Percentiles rank a stretch among this genome's conserved stretches.
Conservation (phyloP, 805 yeast genomes). For the Hanseniaspora meyeri region DNA sequence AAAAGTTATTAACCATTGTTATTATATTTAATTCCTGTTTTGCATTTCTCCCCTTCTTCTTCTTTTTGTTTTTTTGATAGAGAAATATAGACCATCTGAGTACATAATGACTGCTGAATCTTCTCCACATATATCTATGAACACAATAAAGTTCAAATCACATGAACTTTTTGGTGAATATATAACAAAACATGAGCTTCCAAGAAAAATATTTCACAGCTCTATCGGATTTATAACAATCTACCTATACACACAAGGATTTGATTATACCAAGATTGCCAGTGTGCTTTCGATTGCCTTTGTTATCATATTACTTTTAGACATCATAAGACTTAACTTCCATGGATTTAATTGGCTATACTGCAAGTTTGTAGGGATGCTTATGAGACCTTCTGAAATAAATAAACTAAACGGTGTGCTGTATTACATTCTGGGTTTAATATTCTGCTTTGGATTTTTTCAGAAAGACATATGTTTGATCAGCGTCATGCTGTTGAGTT, state of each 20-base stretch:
- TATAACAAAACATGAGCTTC: slow-evolving; percentile 71
- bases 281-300: slow-evolving; percentile 48
- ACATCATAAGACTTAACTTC: slow-evolving; percentile 51
- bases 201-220: slow-evolving; percentile 78
- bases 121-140: slow-evolving; percentile 22
- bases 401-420: slow-evolving; percentile 68
- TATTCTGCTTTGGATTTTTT: slow-evolving; percentile 53
- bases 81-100: no score
- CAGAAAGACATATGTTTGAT: slow-evolving; percentile 73
- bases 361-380: slow-evolving; percentile 56
- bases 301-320: slow-evolving; percentile 45
- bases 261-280: slow-evolving; percentile 44
- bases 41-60: no score
- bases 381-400: slow-evolving; percentile 77
- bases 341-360: slow-evolving; percentile 54
- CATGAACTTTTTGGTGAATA: slow-evolving; percentile 40
- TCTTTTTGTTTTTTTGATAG: no score
- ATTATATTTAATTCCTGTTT: no score
- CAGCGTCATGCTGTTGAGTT: slow-evolving; percentile 69
- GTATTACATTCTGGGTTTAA: slow-evolving; percentile 73
- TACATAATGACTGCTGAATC: not conserved
- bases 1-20: no score
- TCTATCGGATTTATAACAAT: slow-evolving; percentile 77
- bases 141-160: slow-evolving; percentile 28
- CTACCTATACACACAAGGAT: slow-evolving; percentile 54